Evolutionary conservation across 2,329 filamentous ascomycete genomes (phyloP), one percentile per base, ranked within the genome.

Genomic region (Triangularia setosa): DNA sequence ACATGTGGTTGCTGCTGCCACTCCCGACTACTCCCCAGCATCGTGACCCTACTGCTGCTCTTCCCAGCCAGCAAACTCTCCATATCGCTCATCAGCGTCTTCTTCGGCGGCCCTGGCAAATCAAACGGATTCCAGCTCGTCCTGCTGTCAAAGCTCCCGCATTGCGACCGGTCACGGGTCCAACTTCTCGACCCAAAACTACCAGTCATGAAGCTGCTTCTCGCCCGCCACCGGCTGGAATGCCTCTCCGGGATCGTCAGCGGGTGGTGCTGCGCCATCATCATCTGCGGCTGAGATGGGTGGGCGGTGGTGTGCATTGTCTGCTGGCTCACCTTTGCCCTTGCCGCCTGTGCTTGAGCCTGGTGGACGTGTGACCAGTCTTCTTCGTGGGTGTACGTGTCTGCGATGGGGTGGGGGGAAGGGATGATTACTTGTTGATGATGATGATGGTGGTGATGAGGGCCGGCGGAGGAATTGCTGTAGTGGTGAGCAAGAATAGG

Each of bases 321-420:
- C 14, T 30, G 28, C 21, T 58, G 12, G 18, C 56, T 23, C 12
- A 18, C 27, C 18, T 25, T 16, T 18, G 12, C 27, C 9, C 18
- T 2, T 25, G 18, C 23, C 3, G 12, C 56, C 28, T 40, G 57
- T 4, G 55, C 55, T 21, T 57, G 55, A 5, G 56, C 56, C 12
- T 58, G 56, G 30, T 24, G 56, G 23, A 59, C 57, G 14, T 28
- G 57, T 11, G 30, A n/a, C 57, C 53, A 61, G n/a, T 60, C 62
- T 16, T 58, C 57, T 24, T 59, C 57, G 14, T 59, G 35, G 4
- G 62, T 54, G n/a, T 64, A 54, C 14, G 58, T 44, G 58, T 64
- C 62, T 9, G 62, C 62, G 18, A 64, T 64, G 7, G 62, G 62
- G 24, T 61, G 58, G 11, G 24, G 52, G 18, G 57, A 60, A 25